Percentiles rank a stretch among this genome's conserved stretches.
phyloP scores from a whole-genome alignment of 2,329 filamentous ascomycete genomes.

The Mollisiaceae sp. region DNA sequence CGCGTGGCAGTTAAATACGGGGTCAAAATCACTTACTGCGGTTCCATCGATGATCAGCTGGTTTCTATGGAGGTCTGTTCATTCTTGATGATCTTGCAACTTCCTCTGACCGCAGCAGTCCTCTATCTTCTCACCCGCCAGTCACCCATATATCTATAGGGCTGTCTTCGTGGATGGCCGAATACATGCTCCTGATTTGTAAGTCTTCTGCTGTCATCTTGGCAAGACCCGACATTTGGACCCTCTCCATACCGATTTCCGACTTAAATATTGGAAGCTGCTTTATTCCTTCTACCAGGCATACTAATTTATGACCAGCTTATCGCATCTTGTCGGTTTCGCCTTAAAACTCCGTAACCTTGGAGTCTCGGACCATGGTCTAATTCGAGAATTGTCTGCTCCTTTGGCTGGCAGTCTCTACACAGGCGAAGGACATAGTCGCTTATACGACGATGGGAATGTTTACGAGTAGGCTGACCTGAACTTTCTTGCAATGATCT shows the following conservation, averaged over 20 bases:
- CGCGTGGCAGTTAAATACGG: slow-evolving; percentile 78
- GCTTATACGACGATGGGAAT: slow-evolving; percentile 86
- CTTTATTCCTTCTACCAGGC: background rate
- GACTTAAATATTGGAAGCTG: background rate
- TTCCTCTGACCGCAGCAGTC: slow-evolving; percentile 53
- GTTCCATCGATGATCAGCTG: slow-evolving; percentile 95
- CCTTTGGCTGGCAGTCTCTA: slow-evolving; percentile 92
- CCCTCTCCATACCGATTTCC: too few relatives aligned
- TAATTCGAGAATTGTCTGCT: slow-evolving; percentile 86
- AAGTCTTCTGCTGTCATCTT: slow-evolving; percentile 42
- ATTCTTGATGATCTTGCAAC: background rate
- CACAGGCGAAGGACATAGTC: slow-evolving; percentile 88
- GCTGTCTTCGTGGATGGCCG: slow-evolving; percentile 96
- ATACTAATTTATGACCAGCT: slow-evolving; percentile 47
- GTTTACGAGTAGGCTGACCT: slow-evolving; percentile 71
- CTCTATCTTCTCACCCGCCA: slow-evolving; percentile 82
- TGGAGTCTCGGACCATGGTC: slow-evolving; percentile 88
- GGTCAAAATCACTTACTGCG: slow-evolving; percentile 83
- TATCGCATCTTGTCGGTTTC: slow-evolving; percentile 91
- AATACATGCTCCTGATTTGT: slow-evolving; percentile 88
- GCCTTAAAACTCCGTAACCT: slow-evolving; percentile 92
- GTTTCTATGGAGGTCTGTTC: slow-evolving; percentile 81
- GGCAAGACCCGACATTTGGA: too few relatives aligned
- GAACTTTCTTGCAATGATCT: slow-evolving; percentile 6
- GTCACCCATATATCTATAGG: slow-evolving; percentile 91